Base-by-base conservation (phyloP, 768 basidiomycete species). In the Boletus coccyginus region DNA sequence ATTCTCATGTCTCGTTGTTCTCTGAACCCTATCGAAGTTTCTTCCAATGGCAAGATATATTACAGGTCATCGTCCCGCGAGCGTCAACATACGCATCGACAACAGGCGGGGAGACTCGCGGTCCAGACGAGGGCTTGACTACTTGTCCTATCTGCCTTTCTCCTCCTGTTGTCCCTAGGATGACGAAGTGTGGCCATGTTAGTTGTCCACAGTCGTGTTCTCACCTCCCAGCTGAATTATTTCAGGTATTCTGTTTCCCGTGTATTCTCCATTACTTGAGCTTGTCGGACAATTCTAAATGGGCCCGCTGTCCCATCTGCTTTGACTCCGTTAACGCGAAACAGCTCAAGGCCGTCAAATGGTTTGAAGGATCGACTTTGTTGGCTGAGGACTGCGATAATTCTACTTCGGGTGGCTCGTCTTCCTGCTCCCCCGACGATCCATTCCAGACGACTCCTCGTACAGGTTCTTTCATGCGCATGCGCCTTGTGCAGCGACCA, bases 141-240 rank as follows among this genome's bases (percentile, higher is more conserved):
- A 85, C 81, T 24, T 99, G 97, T 74, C 97, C 97, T 4, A 98
- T 99, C 59, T 99, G 97, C 74, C 80, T 99, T 41, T 92, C 92
- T 41, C 84, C 91, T 41, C 96, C 94, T 6, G 83, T 86, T 41
- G 92, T 92, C 31, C 90, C 94, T 16, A 80, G 95, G 48, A 94
- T 94, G 87, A 98, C 95, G 24, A 96, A 93, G 77, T 98, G 95
- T 63, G 96, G 95, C 46, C 97, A 99, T 82, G 94, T 96, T 64
- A 75, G 92, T 27, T 87, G 43, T 48, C 53, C 49, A 48, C 53
- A 19, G 10, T 16, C 33, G 35, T 40, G 12, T 52, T 41, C 21
- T 46, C 16, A 19, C 46, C 50, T 19, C 17, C 16, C 24, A 46
- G 41, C 64, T 71, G 53, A 73, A 65, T 33, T 31, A 46, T 32